Percentiles rank a stretch among this genome's conserved stretches.
phyloP scores from a whole-genome alignment of 768 basidiomycete genomes.

The Termitomyces sp. region DNA sequence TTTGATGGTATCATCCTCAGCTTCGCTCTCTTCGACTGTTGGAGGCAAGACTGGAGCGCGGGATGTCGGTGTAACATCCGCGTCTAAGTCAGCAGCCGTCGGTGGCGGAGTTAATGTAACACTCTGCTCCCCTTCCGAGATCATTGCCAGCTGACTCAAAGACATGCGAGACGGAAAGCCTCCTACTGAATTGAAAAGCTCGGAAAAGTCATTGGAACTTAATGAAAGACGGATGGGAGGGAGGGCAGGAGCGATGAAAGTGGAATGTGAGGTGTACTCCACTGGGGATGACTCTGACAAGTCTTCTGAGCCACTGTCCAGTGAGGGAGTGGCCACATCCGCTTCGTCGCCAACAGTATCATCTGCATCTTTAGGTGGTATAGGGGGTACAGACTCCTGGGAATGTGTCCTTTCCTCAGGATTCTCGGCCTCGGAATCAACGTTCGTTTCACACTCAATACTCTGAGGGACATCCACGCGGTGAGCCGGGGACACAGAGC shows the following conservation, averaged over 20 bases:
- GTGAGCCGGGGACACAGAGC: conserved; percentile 60
- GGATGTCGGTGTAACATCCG: conserved; percentile 25
- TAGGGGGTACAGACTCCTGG: conserved; percentile 33
- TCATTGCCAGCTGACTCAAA: conserved; percentile 45
- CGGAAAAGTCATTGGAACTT: conserved; percentile 78
- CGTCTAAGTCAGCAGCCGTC: conserved; percentile 27
- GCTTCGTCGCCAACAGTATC: conserved; percentile 18
- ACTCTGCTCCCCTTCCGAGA: conserved; percentile 32
- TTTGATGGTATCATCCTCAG: conserved; percentile 18
- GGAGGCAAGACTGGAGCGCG: conserved; percentile 22
- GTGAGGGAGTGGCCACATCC: conserved; percentile 25
- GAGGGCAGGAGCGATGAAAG: conserved; percentile 83
- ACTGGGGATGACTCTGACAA: conserved; percentile 60
- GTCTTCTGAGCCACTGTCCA: conserved; percentile 44
- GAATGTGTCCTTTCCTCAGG: conserved; percentile 21
- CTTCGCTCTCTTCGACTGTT: conserved; percentile 14
- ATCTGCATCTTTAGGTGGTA: conserved; percentile 40
- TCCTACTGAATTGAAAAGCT: conserved; percentile 61
- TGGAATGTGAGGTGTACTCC: conserved; percentile 65
- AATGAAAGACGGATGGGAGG: conserved; percentile 93
- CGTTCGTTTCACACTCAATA: conserved; percentile 75
- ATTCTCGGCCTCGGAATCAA: conserved; percentile 55
- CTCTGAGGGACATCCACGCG: conserved; percentile 69
- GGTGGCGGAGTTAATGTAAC: conserved; percentile 34
- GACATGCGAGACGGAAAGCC: conserved; percentile 47